Conservation (phyloP, 139 green algal species). For the Tetraselmis chui region DNA sequence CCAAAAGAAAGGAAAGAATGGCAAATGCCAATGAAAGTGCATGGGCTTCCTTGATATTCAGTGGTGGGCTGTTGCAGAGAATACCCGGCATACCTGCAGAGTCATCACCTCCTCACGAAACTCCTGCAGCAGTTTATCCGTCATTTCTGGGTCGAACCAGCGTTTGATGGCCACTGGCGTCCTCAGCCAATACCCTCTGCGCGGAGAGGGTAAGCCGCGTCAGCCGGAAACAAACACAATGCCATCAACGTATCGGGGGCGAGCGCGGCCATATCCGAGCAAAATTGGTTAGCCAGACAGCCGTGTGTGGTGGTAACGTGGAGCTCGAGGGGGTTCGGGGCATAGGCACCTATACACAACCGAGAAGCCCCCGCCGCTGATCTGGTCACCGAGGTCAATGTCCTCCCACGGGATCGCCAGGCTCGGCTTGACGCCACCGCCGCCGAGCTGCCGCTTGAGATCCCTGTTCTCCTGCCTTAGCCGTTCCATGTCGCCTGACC, state of each 20-base stretch:
- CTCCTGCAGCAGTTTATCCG: constrained; percentile 42
- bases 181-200: constrained; percentile 39
- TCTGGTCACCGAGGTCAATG: constrained; percentile 47
- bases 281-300: too few species aligned
- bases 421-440: constrained; percentile 16
- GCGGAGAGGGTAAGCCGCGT: too few species aligned
- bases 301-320: too few species aligned
- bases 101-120: constrained; percentile 35
- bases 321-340: too few species aligned
- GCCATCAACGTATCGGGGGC: too few species aligned
- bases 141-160: constrained; percentile 56
- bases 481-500: constrained; percentile 19
- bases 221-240: too few species aligned
- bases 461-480: constrained; percentile 35
- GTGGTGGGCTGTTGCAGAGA: too few species aligned
- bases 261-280: too few species aligned
- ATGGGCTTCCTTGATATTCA: too few species aligned
- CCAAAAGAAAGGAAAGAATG: too few species aligned
- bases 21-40: too few species aligned
- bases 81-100: too few species aligned
- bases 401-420: constrained; percentile 45
- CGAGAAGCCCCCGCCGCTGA: constrained; percentile 52
- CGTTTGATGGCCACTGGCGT: constrained; percentile 63
- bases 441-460: constrained; percentile 27
- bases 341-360: constrained; percentile 40